Conservation (phyloP, 331 rosid species). For the Malus hybrid region DNA sequence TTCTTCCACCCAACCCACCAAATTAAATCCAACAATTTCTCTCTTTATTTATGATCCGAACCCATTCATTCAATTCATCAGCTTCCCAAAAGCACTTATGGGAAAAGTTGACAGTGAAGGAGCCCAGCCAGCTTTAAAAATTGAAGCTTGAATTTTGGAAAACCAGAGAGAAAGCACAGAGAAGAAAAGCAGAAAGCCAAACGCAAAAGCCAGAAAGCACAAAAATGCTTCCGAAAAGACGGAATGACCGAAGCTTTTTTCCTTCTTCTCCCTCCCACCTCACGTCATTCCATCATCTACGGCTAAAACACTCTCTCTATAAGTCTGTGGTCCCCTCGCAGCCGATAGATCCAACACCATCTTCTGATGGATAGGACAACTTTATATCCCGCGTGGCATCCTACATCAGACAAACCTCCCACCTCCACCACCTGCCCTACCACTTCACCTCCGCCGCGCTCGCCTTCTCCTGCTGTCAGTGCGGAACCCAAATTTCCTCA, state of each 20-base stretch:
- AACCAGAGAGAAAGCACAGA: neutral
- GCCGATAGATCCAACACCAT: conserved; percentile 13
- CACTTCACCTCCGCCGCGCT: neutral
- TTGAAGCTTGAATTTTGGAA: neutral
- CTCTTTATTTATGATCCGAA: neutral
- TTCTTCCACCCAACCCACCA: neutral
- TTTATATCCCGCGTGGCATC: conserved; percentile 5
- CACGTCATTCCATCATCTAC: too few species aligned
- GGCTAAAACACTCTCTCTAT: neutral
- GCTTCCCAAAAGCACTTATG: neutral
- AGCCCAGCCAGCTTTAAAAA: too few species aligned
- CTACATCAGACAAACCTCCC: conserved; percentile 5
- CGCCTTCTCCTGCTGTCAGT: neutral
- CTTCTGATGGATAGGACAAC: neutral
- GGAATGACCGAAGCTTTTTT: neutral
- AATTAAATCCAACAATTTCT: neutral
- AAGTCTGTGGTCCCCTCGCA: neutral
- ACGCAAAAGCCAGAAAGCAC: neutral
- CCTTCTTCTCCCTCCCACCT: neutral
- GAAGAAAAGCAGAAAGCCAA: neutral
- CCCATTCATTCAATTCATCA: neutral
- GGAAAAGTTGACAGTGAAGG: too few species aligned
- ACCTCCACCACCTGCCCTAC: too few species aligned
- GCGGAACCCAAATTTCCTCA: neutral
- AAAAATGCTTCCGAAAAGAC: neutral